phyloP scores from a whole-genome alignment of 2,329 filamentous ascomycete genomes.

The Epicoccum nigrum region DNA sequence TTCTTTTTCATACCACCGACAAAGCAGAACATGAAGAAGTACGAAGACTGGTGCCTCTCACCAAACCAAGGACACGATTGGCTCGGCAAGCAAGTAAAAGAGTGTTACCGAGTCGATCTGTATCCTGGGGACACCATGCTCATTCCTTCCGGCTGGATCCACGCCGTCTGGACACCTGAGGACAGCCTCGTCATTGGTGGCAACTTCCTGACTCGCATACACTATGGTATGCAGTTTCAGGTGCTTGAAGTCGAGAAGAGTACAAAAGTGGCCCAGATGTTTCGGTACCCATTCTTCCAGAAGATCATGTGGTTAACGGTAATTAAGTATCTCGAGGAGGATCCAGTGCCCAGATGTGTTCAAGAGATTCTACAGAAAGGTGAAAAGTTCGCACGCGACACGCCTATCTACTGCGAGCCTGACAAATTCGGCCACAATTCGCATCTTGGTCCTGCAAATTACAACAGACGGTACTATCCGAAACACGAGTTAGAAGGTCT shows the following conservation, averaged over 20 bases:
- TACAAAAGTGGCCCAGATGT: conserved; percentile 69
- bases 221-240: conserved; percentile 70
- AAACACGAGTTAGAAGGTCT: conserved; percentile 67
- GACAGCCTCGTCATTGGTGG: conserved; percentile 74
- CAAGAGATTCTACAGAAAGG: conserved; percentile 62
- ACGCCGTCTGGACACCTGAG: conserved; percentile 73
- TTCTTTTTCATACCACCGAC: conserved; percentile 76
- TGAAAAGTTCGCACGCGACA: conserved; percentile 61
- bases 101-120: conserved; percentile 70
- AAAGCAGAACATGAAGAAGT: conserved; percentile 71
- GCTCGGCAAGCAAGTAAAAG: conserved; percentile 67
- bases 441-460: conserved; percentile 58
- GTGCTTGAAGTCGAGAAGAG: conserved; percentile 70
- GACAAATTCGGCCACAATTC: conserved; percentile 60
- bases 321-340: conserved; percentile 67
- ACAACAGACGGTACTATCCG: conserved; percentile 67
- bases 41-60: conserved; percentile 73
- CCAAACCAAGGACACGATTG: conserved; percentile 70
- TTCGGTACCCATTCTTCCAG: conserved; percentile 72
- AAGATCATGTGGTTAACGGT: conserved; percentile 72
- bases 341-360: conserved; percentile 66
- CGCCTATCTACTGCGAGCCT: conserved; percentile 65
- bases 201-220: conserved; percentile 70
- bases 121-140: conserved; percentile 72
- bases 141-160: conserved; percentile 74